Base-by-base conservation (phyloP, 2,329 filamentous ascomycete genomes). In the Drechslerella coelobrocha region DNA sequence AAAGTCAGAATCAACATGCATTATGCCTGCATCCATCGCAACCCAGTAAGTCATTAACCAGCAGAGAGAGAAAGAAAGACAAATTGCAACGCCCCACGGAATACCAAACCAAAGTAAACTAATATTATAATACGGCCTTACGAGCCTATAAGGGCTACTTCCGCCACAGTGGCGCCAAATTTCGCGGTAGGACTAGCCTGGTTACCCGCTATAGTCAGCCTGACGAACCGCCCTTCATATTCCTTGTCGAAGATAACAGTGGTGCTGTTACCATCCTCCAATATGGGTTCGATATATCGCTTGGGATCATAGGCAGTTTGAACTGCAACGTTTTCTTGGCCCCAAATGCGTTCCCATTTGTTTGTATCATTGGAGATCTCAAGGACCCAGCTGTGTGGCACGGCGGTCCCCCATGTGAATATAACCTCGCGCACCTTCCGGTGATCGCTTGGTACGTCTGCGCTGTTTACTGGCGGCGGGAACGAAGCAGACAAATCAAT, bases 401-500 rank as follows among this genome's bases (percentile, higher is more conserved):
- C 72, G 73, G 39, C 78, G 77, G 0, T 76, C 72, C 2, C 76
- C 76, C 2, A 77, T 9, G 65, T 69, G 34, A 68, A 0, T 80
- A 79, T 7, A 76, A 73, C 75, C 87, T 86, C 73, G 82, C 82
- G 76, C 88, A 83, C 8, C 82, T 80, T 1, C 89, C 81, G 1
- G 78, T 80, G 56, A 82, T 87, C 61, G 81, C 81, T 1, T 77
- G 75, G 0, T 86, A 85, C 0, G 86, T 29, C 2, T 2, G 57
- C 65, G 85, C 1, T 81, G 78, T 54, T 83, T 79, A 0, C 82
- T 85, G 65, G 26, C 26, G 65, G 65, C 12, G 65, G 65, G 37
- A 69, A 69, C 2, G 65, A 85, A 84, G 89, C 76, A 87, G 84
- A 76, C 88, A 87, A 50, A 23, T 84, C 80, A 45, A 90, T 82